These are phyloP conservation scores for Penicillium oxalicum DNA, from an alignment of 2,329 filamentous ascomycete species.

Conservation along the genomic window DNA sequence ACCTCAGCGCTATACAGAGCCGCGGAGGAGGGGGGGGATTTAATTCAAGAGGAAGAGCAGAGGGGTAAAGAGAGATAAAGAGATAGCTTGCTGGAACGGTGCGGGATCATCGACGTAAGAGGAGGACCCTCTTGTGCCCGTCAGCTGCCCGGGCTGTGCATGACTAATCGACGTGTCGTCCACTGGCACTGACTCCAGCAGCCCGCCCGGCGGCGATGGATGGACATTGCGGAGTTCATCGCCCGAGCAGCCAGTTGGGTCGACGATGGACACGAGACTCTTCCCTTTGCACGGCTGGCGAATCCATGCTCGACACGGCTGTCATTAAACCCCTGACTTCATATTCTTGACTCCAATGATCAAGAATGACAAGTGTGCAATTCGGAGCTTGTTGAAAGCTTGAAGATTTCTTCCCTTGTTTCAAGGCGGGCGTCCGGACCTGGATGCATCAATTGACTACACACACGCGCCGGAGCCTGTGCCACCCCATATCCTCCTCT, in stretches of 20 bases:
- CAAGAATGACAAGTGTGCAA: not conserved
- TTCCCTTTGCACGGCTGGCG: too few relatives aligned
- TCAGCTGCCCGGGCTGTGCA: slow-evolving; percentile 1
- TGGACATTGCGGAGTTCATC: not conserved
- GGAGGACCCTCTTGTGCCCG: slow-evolving; percentile 7
- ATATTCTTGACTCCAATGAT: not conserved
- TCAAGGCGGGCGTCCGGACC: not conserved
- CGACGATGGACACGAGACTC: too few relatives aligned
- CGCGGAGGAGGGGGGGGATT: slow-evolving; percentile 1
- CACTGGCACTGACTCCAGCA: too few relatives aligned
- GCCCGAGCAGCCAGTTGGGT: too few relatives aligned
- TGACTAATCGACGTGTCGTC: slow-evolving; percentile 14
- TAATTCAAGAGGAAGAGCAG: slow-evolving; percentile 5
- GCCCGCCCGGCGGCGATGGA: too few relatives aligned
- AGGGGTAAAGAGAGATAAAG: slow-evolving; percentile 12
- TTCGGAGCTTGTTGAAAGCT: not conserved
- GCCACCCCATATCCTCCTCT: slow-evolving; percentile 12
- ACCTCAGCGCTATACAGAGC: slow-evolving; percentile 4
- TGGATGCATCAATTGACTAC: not conserved
- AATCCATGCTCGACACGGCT: too few relatives aligned
- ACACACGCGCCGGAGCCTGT: not conserved
- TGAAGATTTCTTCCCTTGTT: not conserved
- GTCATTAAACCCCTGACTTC: too few relatives aligned
- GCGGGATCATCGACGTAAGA: slow-evolving; percentile 23
- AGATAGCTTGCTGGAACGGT: slow-evolving; percentile 4